A percentile compares a stretch with the other conserved stretches of the same genome.
Evolutionary conservation across 169 alveolate genomes (phyloP).

Genomic region (Plasmodium cynomolgi): DNA sequence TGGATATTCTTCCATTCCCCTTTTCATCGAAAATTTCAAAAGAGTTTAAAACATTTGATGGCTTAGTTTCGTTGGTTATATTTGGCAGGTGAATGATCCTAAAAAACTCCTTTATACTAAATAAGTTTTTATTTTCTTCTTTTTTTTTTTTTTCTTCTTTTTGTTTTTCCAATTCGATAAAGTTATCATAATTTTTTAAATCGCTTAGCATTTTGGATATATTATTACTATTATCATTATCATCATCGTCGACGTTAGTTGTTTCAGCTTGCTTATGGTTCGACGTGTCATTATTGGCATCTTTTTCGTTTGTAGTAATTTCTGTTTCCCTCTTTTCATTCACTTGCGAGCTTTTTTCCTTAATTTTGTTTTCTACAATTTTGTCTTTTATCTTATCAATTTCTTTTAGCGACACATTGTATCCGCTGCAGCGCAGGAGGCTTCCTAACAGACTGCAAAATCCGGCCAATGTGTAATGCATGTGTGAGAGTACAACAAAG

Average conservation of each 20-base stretch:
- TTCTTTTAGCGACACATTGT: conserved; percentile 65
- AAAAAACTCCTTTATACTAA: conserved; percentile 64
- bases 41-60: conserved; percentile 49
- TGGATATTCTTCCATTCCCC: conserved; percentile 70
- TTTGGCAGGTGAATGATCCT: conserved; percentile 68
- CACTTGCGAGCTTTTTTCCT: background rate
- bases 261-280: background rate
- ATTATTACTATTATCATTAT: background rate
- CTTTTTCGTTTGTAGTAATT: background rate
- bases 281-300: background rate
- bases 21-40: conserved; percentile 72
- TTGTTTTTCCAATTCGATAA: conserved; percentile 66
- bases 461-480: background rate
- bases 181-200: conserved; percentile 67
- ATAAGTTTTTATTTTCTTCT: conserved; percentile 70
- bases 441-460: conserved; percentile 46
- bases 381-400: conserved; percentile 56
- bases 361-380: conserved; percentile 42
- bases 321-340: conserved; percentile 40
- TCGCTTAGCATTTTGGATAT: conserved; percentile 53
- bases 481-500: background rate
- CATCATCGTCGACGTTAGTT: conserved; percentile 5
- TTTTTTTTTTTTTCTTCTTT: conserved; percentile 64
- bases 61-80: conserved; percentile 65
- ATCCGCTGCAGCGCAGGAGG: conserved; percentile 62